Evolutionary conservation across 257 asterid genomes (phyloP), one percentile per base, ranked within the genome.

Genomic region (Solanum chilense): DNA sequence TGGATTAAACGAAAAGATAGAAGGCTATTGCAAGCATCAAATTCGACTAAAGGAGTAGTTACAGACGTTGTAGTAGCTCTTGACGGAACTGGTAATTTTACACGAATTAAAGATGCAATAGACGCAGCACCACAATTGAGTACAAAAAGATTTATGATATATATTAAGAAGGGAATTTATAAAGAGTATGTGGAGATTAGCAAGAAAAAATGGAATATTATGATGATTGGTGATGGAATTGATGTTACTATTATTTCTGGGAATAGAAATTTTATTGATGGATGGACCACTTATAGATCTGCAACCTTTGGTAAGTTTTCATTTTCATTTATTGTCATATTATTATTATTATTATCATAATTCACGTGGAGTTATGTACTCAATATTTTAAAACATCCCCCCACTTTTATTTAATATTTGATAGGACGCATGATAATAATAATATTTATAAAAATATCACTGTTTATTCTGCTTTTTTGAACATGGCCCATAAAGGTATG

Each of bases 221-320:
- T 93, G 94, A 33, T 94, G 92, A 84, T 92, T 31, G 98, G 98
- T 82, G 98, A 94, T 44, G 98, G 98, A 47, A 88, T 92, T 41
- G 95, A 91, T 82, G 91, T 66, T n/a, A 94, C 98, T 1, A 81
- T 93, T 73, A 87, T 94, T 66, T 78, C 98, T 37, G 98, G 98
- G 21, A 92, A 92, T 83, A 91, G 92, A 10, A 93, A 83, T 92
- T 89, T 73, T 78, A 33, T 87, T 35, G 98, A 92, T 80, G 96
- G 94, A 23, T 93, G 94, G 94, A 92, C 96, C 86, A 94, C 98
- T 3, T 93, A 91, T 82, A 88, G 94, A 45, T 87, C 94, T 27
- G 98, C 98, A 73, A 94, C 98, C 56, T 94, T 94, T 37, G 98
- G 98, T 94, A 87, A 90, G 93, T 44, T 44, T 39, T 41, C 68